Base-by-base conservation (phyloP, 352 stramenopile species). In the Phytophthora niederhauseri region DNA sequence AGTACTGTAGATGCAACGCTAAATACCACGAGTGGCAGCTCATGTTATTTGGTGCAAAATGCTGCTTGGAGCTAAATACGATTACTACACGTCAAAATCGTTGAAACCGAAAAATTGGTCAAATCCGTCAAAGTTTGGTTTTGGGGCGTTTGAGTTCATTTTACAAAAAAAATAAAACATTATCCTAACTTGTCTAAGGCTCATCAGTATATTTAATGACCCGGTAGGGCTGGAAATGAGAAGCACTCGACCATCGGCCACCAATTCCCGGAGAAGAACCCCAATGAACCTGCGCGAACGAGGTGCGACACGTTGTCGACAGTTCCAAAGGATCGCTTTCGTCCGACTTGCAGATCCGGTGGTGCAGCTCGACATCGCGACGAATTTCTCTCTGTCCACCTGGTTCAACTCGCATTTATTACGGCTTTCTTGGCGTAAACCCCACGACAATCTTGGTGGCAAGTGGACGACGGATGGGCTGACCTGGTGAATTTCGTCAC, bases 321-420 rank as follows among this genome's bases (percentile, higher is more conserved):
- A 43, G 34, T 15, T 48, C 38, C n/a, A 3, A 48, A 48, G 14
- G 15, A 48, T 48, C 14, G 17, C 14, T 17, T 48, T 20, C 15
- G 6, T 19, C 15, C 38, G 38, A 48, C 38, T n/a, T 22, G 38
- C 38, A 19, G 6, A 48, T 48, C 38, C 15, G 38, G 38, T 20
- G 38, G 38, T 48, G 26, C 36, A 26, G 9, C 56, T 54, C 56
- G 28, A 62, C 41, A 54, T 36, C 26, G 30, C 56, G 30, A 65
- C 20, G 41, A 8, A 2, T 22, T 66, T 66, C 59, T 30, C 48
- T 22, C n/a, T 45, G 24, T 14, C 31, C 48, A 45, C 31, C 59
- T 66, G 59, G 59, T 59, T 66, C 49, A 59, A 66, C 20, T 66
- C 22, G 14, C 6, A 41, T 62, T n/a, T n/a, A n/a, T 41, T 52